These are phyloP conservation scores for Sisymbrium irio DNA, from an alignment of 345 rosid genomes.

Conservation along the genomic window DNA sequence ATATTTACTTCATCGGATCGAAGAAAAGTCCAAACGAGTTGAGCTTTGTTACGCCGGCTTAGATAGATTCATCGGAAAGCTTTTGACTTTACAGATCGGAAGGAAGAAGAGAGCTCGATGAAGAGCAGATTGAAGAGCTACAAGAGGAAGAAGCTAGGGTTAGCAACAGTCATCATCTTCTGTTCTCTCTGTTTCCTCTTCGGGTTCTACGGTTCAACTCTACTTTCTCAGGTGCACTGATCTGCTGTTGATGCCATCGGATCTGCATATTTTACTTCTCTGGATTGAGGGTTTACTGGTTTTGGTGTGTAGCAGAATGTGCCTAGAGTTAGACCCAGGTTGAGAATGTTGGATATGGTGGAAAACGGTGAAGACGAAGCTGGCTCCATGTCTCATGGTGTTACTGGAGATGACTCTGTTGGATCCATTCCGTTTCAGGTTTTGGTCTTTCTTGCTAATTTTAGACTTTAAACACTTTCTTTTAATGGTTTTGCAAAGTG, in stretches of 20 bases:
- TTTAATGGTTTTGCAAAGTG: neutral
- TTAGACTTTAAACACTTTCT: neutral
- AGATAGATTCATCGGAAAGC: neutral
- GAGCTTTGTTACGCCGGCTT: neutral
- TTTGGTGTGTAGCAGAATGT: conserved; percentile 45
- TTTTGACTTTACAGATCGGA: neutral
- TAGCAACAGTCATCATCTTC: conserved; percentile 39
- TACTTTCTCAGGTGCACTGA: conserved; percentile 47
- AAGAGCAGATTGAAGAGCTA: conserved; percentile 59
- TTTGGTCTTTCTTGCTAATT: conserved; percentile 4
- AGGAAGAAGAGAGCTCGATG: conserved; percentile 34
- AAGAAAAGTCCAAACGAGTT: neutral
- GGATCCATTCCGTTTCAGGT: conserved; percentile 78
- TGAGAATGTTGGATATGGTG: conserved; percentile 52
- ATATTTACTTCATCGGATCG: neutral
- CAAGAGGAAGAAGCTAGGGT: conserved; percentile 52
- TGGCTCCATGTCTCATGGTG: conserved; percentile 52
- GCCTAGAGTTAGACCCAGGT: conserved; percentile 48
- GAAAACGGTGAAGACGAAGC: conserved; percentile 30
- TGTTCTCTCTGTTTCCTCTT: conserved; percentile 60
- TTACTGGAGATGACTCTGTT: conserved; percentile 57
- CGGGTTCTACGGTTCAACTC: conserved; percentile 59
- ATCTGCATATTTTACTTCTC: neutral
- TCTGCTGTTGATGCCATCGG: neutral
- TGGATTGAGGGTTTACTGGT: neutral